These are phyloP conservation scores for Coemansia sp. DNA, from an alignment of 192 early-diverging fungal genomes.

Conservation along the genomic window DNA sequence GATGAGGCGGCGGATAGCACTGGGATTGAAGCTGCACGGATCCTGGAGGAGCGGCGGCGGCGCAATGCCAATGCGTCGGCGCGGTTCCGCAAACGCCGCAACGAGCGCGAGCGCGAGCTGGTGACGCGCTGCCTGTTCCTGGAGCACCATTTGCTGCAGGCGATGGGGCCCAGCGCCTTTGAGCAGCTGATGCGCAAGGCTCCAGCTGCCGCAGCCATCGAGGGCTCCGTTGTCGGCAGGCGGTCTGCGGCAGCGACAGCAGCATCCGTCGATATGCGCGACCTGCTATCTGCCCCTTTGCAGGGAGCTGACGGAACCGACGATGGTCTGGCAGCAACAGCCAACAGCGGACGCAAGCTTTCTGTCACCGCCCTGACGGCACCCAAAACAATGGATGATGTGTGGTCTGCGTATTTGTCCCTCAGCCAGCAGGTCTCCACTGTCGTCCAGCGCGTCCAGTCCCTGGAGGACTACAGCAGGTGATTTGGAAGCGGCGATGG, in stretches of 20 bases:
- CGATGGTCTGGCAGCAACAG: constrained; percentile 1
- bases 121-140: constrained; percentile 58
- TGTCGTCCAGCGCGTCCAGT: constrained; percentile 25
- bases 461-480: constrained; percentile 16
- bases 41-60: constrained; percentile 63
- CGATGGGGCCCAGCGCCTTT: constrained; percentile 20
- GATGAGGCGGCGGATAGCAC: constrained; percentile 5
- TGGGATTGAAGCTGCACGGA: constrained; percentile 40
- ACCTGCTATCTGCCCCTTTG: neutral
- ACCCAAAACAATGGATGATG: constrained; percentile 33
- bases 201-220: constrained; percentile 13
- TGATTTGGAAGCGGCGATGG: too few species aligned
- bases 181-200: constrained; percentile 41
- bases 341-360: neutral
- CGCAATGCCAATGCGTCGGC: constrained; percentile 68
- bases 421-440: constrained; percentile 45
- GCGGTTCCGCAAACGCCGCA: constrained; percentile 66
- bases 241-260: constrained; percentile 2
- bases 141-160: constrained; percentile 46
- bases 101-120: constrained; percentile 64
- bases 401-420: constrained; percentile 43
- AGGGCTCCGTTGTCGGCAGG: neutral
- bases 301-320: constrained; percentile 9
- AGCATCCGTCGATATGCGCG: constrained; percentile 7
- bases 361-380: constrained; percentile 44